phyloP scores from a whole-genome alignment of 257 asterid species.

The Perilla frutescens region DNA sequence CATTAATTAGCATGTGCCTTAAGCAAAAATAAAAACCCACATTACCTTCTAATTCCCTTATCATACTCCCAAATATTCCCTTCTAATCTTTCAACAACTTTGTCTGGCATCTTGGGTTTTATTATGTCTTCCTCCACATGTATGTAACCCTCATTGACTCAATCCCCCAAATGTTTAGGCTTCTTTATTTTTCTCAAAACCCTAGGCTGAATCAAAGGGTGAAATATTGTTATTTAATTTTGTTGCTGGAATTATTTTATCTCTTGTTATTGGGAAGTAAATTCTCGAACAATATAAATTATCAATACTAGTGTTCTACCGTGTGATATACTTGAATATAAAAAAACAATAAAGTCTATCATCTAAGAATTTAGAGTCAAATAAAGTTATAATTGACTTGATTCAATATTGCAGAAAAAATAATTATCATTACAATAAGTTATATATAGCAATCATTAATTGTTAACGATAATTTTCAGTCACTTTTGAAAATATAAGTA shows the following conservation, averaged over 20 bases:
- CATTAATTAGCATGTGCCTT: constrained; percentile 48
- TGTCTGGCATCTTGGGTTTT: constrained; percentile 79
- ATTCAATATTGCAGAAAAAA: too few relatives aligned
- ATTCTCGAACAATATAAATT: constrained; percentile 42
- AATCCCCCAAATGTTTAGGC: constrained; percentile 31
- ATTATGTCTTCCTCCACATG: constrained; percentile 78
- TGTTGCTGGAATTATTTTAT: constrained; percentile 34
- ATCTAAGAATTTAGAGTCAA: too few relatives aligned
- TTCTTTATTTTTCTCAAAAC: constrained; percentile 49
- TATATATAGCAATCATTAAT: too few relatives aligned
- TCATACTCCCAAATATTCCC: constrained; percentile 85
- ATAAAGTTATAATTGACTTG: too few relatives aligned
- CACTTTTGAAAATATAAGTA: too few relatives aligned
- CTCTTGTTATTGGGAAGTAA: constrained; percentile 50
- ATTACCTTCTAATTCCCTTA: constrained; percentile 87
- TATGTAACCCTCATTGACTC: constrained; percentile 40
- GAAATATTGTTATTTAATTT: constrained; percentile 14
- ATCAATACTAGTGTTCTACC: too few relatives aligned
- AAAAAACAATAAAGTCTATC: too few relatives aligned
- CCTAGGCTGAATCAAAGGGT: constrained; percentile 81
- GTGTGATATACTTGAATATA: too few relatives aligned
- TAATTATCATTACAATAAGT: too few relatives aligned
- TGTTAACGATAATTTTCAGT: too few relatives aligned
- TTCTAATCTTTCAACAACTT: constrained; percentile 78
- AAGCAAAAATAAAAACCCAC: constrained; percentile 62